Base-by-base conservation (phyloP, 495 filamentous ascomycete species). In the Penicilliopsis zonata region DNA sequence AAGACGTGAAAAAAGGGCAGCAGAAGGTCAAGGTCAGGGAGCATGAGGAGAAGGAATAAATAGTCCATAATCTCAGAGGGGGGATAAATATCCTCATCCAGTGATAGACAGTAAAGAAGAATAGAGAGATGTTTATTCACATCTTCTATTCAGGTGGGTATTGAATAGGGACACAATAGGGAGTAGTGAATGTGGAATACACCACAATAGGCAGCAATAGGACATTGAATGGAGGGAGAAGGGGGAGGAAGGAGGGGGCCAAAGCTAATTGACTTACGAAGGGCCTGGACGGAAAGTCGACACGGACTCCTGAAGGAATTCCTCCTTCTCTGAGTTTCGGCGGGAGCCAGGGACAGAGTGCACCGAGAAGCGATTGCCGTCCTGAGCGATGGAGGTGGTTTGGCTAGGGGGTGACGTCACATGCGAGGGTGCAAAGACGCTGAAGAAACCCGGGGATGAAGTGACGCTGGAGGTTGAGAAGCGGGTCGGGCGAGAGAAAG, bases 281-380 rank as follows among this genome's bases (percentile, higher is more conserved):
- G 52, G 51, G 3, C 46, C 52, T 5, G 57, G 46, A 0, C 61
- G 57, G 27, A 55, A 56, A 13, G 52, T 43, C 8, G 57, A 49
- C 2, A 45, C 32, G 19, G 51, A 44, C 16, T 62, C 55, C 22
- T 53, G 36, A 16, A 49, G 36, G 23, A 59, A 61, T 5, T 60
- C 61, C 9, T 67, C 61, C 38, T 64, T 61, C 33, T 67, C 63
- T 2, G 63, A 67, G 37, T 67, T 67, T 12, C 90, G 81, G 40
- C 87, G 70, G 40, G 87, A 87, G 18, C 77, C 75, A 14, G 88
- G 88, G 19, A 93, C 76, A 24, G 88, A 95, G 46, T 82, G 81
- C 10, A 85, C 88, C 2, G 50, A 51, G 25, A 65, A 62, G 2
- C 57, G 82, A 70, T 63, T 53, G 39, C 19, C 20, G 25, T 30